Base-by-base conservation (phyloP, 1,139 yeast species). In the Casaregolazyma suthepensis region DNA sequence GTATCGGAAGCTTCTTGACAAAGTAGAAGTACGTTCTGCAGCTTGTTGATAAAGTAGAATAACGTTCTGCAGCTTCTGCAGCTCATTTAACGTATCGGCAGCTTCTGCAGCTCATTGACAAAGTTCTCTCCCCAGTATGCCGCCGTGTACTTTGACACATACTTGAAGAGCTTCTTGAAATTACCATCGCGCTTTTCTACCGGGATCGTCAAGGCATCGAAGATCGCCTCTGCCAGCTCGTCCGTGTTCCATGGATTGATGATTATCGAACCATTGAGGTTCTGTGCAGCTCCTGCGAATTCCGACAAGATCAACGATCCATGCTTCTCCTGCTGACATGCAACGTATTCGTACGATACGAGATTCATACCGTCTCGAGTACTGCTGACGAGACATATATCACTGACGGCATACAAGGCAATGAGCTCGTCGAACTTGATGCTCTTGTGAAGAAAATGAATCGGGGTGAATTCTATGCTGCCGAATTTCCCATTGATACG, bases 211-310 rank as follows among this genome's bases (percentile, higher is more conserved):
- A 93, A 77, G 44, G 96, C 85, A 67, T 91, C 97, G 64, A 85
- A 78, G 54, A 93, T 86, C 1, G 98, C 86, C 49, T 81, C 87
- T 38, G 96, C 82, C 65, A 93, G 72, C 63, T 94, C 99, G 63
- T 94, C 99, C 17, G 93, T 91, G 69, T 91, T 93, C 99, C 99
- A 93, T 2, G 99, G 99, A 66, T 93, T 93, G 35, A 93, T 96
- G 57, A 93, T 83, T 20, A 93, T 70, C 1, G 96, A 90, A 23
- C 99, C 99, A 66, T 93, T 93, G 59, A 93, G 75, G 0, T 95
- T 85, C 71, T 93, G 99, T 0, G 99, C 98, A n/a, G 99, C 99
- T 48, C 99, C 99, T 0, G 99, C 95, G 73, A 93, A 93, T 71
- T 93, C 99, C 48, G 95, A 85, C 57, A 93, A 72, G 50, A 93